Base-by-base conservation (phyloP, 164 flowering plant genomes). In the Aristolochia fimbriata region DNA sequence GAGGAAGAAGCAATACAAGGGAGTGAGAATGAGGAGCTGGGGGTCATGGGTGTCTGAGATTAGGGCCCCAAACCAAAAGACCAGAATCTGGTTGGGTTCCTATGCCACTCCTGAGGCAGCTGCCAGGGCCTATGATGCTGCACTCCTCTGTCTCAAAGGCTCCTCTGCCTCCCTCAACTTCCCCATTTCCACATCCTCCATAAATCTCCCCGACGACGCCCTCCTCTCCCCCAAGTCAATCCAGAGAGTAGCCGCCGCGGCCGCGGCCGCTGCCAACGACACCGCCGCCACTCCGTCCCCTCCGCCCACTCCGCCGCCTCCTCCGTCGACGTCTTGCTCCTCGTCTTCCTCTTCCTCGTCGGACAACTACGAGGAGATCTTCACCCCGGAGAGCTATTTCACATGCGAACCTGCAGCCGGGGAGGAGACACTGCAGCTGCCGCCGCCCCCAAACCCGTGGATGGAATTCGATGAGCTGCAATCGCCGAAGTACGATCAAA, bases 11-110 rank as follows among this genome's bases (percentile, higher is more conserved):
- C 87, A 84, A 77, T 91, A 77, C 80, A 88, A 83, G 66, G 98
- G 98, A 53, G 96, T 88, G 51, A 82, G 96, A 68, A 91, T 91
- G 98, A 87, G 98, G 61, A 91, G 95, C 61, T 91, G 98, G 98
- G 98, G 98, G 0, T 91, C 98, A 65, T 91, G 86, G 84, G 98
- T 91, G 3, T 86, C 95, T 11, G 96, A 91, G 62, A 87, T 91
- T 15, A 82, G 98, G 60, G 95, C 98, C 13, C 98, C 96, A 15
- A 82, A 82, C 65, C 98, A 87, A 23, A 88, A 88, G 53, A 81
- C 96, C 57, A 80, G 98, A 63, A 91, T 91, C 15, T 91, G 98
- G 98, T 68, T 91, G 22, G 98, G 98, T 27, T 91, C 98, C 2
- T 86, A 91, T 55, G 83, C 97, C 0, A 88, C 94, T 1, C 65